Evolutionary conservation across 257 asterid genomes (phyloP), one percentile per base, ranked within the genome.

Genomic region (Salvia miltiorrhiza): DNA sequence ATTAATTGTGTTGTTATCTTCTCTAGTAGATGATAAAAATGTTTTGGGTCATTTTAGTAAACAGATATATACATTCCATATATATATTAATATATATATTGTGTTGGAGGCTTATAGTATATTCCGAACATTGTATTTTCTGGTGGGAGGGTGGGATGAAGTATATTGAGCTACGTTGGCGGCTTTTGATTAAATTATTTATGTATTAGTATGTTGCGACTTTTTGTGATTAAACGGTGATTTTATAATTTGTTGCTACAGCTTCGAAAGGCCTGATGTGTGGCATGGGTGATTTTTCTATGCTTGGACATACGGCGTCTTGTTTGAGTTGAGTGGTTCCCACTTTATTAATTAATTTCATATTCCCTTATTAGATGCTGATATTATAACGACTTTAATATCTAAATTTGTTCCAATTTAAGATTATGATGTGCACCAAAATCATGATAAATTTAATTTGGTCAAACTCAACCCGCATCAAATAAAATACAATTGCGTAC

Each of bases 101-200:
- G 30, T 26, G 30, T 26, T 26, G 35, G 3, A 30, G 35, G 0
- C 5, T 30, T 30, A 2, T 30, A 30, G 10, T 41, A 8, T 17
- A 48, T 61, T 48, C 63, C 39, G 1, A 26, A 8, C 11, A 43
- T 33, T 45, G n/a, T 73, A 39, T 40, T 72, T 52, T 63, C 40
- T 30, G 35, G 33, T 41, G 35, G 40, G 49, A 28, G 32, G 40
- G 13, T 55, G 45, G n/a, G 14, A 19, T n/a, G 17, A 62, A 63
- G 59, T 11, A 4, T 23, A 40, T 55, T 9, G 48, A 20, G 28
- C 19, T 55, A 44, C 44, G 53, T 58, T 63, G 78, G 73, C 78
- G 78, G 74, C 78, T 67, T 47, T 57, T 7, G 13, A 23, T 57
- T 12, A 63, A 39, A 3, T 11, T 10, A 13, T 4, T 1, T 43